Evolutionary conservation across 2,329 filamentous ascomycete genomes (phyloP).

Genomic region (Aspergillus carbonarius): DNA sequence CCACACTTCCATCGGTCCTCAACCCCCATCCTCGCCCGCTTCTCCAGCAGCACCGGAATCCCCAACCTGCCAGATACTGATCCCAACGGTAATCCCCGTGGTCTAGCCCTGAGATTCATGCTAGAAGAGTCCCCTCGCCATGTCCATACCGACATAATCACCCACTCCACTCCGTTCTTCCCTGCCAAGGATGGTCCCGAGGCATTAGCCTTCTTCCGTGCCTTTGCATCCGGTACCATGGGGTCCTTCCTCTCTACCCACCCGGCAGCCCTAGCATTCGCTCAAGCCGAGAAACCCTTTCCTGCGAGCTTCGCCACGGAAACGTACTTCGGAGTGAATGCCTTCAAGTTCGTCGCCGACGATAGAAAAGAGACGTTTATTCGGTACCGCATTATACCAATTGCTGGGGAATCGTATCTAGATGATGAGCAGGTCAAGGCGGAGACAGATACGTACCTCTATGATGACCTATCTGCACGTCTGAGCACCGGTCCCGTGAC

Average conservation of each 20-base stretch:
- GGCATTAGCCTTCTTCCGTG: not conserved
- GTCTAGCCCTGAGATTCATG: not conserved
- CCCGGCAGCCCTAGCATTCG: not conserved
- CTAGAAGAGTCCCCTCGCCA: not conserved
- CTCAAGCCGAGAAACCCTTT: not conserved
- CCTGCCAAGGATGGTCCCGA: not conserved
- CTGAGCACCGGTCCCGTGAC: not conserved
- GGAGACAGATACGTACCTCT: not conserved
- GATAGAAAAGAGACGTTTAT: not conserved
- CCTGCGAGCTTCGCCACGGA: not conserved
- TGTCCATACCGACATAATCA: not conserved
- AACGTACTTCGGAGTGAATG: not conserved
- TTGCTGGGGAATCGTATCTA: not conserved
- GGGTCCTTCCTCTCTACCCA: not conserved
- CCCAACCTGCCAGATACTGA: not conserved
- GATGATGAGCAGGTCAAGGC: not conserved
- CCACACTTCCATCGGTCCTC: not conserved
- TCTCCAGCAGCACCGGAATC: not conserved
- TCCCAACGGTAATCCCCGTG: not conserved
- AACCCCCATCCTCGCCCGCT: not conserved
- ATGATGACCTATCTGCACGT: not conserved
- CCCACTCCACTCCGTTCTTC: not conserved
- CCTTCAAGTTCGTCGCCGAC: not conserved
- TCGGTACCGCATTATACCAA: not conserved
- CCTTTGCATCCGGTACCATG: not conserved